These are phyloP conservation scores for Microsporum ferrugineum DNA, from an alignment of 2,329 filamentous ascomycete species.

Conservation along the genomic window DNA sequence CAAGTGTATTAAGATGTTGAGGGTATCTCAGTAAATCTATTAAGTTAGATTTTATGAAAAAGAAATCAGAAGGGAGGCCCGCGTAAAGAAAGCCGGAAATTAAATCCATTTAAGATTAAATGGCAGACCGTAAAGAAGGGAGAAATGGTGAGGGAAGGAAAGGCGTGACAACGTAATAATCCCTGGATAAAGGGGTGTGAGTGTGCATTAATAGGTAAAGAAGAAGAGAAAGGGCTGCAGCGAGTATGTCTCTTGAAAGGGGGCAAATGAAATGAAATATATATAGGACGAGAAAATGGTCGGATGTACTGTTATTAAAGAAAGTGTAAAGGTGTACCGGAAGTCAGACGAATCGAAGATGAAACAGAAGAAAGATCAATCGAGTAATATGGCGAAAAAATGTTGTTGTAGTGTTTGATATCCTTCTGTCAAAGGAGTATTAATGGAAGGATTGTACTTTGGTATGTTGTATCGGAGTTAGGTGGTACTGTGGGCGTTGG, in stretches of 20 bases:
- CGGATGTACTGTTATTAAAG: not conserved
- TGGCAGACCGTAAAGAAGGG: not conserved
- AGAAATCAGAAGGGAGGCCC: not conserved
- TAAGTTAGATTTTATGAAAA: not conserved
- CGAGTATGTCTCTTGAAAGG: not conserved
- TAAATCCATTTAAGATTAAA: not conserved
- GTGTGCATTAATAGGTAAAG: not conserved
- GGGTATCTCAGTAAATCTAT: not conserved
- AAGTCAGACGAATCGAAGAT: not conserved
- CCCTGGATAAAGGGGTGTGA: not conserved
- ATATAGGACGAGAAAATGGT: not conserved
- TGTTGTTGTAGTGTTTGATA: not conserved
- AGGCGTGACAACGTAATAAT: not conserved
- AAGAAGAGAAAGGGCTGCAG: not conserved
- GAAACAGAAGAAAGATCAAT: not conserved
- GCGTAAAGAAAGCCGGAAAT: not conserved
- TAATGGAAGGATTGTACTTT: not conserved
- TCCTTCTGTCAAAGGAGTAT: not conserved
- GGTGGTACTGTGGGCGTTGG: not conserved
- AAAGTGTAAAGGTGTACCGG: not conserved
- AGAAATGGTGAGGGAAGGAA: not conserved
- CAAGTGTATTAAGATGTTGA: not conserved
- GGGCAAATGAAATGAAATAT: not conserved
- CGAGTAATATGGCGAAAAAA: not conserved
- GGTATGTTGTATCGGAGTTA: not conserved